A percentile compares a stretch with the other conserved stretches of the same genome.
Conservation (phyloP, 2,329 filamentous ascomycete species). For the Leptographium procerum region DNA sequence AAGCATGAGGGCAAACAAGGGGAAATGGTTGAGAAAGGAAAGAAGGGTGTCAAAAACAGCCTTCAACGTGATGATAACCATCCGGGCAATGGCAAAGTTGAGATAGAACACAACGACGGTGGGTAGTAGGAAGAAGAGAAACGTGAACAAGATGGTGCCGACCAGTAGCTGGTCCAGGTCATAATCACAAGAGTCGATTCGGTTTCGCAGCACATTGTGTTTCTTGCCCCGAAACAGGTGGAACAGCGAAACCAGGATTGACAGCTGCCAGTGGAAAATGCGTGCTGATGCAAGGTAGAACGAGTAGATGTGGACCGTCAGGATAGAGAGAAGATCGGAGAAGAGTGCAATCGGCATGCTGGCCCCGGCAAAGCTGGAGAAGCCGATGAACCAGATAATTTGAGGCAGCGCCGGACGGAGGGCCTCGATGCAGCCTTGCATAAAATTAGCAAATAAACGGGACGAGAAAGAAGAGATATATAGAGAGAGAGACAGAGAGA, state of each 20-base stretch:
- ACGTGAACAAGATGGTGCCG: slow-evolving; percentile 90
- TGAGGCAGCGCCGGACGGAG: slow-evolving; percentile 71
- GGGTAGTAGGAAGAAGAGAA: slow-evolving; percentile 87
- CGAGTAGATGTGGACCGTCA: slow-evolving; percentile 94
- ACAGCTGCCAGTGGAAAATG: slow-evolving; percentile 98
- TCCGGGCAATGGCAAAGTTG: slow-evolving; percentile 86
- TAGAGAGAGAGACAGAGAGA: too few species aligned
- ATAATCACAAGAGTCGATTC: slow-evolving; percentile 98
- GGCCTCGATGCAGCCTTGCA: slow-evolving; percentile 59
- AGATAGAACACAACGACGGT: slow-evolving; percentile 95
- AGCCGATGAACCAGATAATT: slow-evolving; percentile 85
- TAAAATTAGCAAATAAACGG: background rate
- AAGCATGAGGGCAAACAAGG: slow-evolving; percentile 92
- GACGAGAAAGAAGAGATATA: background rate
- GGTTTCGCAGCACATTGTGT: slow-evolving; percentile 89
- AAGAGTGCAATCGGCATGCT: slow-evolving; percentile 95
- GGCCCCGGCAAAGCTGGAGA: slow-evolving; percentile 88
- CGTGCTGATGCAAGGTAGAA: slow-evolving; percentile 95
- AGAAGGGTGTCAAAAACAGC: slow-evolving; percentile 82
- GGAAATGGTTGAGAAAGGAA: slow-evolving; percentile 94
- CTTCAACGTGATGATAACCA: slow-evolving; percentile 90
- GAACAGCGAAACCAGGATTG: slow-evolving; percentile 93
- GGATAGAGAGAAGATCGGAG: slow-evolving; percentile 80
- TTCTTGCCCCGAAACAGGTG: slow-evolving; percentile 98
- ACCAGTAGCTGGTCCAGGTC: slow-evolving; percentile 93